Conservation (phyloP, 805 yeast species). For the Grigorovia transvaalensis region DNA sequence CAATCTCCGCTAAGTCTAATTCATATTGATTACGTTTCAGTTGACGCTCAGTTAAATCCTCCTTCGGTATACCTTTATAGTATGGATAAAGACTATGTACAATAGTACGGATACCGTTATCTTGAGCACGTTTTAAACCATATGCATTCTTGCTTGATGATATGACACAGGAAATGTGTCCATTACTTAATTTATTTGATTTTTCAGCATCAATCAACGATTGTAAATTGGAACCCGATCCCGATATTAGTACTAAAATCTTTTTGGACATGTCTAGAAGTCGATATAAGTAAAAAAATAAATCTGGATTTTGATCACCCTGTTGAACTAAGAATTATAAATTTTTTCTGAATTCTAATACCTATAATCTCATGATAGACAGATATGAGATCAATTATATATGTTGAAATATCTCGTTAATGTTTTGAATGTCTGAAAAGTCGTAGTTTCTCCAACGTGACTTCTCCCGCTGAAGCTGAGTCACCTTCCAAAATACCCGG, state of each 20-base stretch:
- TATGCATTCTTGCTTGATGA: slow-evolving; percentile 82
- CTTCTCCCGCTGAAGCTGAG: too few relatives aligned
- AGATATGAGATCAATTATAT: too few relatives aligned
- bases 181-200: slow-evolving; percentile 32
- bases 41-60: slow-evolving; percentile 45
- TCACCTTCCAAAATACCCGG: too few relatives aligned
- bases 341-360: too few relatives aligned
- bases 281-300: too few relatives aligned
- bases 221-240: slow-evolving; percentile 91
- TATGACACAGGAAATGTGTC: slow-evolving; percentile 62
- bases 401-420: too few relatives aligned
- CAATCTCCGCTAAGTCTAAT: slow-evolving; percentile 59
- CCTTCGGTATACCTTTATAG: slow-evolving; percentile 66
- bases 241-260: slow-evolving; percentile 72
- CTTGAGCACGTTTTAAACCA: slow-evolving; percentile 71
- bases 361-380: too few relatives aligned
- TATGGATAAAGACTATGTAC: slow-evolving; percentile 65
- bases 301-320: too few relatives aligned
- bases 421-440: too few relatives aligned
- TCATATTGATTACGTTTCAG: slow-evolving; percentile 64
- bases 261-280: slow-evolving; percentile 9
- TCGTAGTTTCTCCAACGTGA: too few relatives aligned
- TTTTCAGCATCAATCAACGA: slow-evolving; percentile 73
- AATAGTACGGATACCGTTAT: slow-evolving; percentile 58
- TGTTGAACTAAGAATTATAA: too few relatives aligned